phyloP scores from a whole-genome alignment of 163 green algal genomes.

The Chlorella variabilis region DNA sequence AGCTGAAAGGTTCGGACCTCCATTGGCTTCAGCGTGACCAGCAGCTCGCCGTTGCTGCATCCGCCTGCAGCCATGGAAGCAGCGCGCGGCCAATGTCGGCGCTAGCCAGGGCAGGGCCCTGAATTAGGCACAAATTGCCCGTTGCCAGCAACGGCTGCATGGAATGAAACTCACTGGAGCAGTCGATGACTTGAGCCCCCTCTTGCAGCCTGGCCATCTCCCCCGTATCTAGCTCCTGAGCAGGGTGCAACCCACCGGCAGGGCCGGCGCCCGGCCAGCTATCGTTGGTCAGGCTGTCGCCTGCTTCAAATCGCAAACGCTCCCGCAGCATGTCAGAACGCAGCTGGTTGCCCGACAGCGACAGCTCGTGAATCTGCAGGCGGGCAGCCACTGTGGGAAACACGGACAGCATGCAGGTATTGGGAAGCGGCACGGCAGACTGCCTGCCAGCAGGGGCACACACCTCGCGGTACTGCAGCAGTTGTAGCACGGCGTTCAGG shows the following conservation, averaged over 20 bases:
- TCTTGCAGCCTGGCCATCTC: slow-evolving; percentile 1
- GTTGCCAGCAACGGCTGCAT: no score
- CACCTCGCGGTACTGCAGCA: slow-evolving; percentile 15
- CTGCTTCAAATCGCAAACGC: slow-evolving; percentile 28
- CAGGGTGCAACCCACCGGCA: neutral
- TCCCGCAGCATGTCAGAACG: slow-evolving; percentile 22
- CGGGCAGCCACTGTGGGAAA: neutral
- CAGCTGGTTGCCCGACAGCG: slow-evolving; percentile 40
- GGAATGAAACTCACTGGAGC: slow-evolving; percentile 17
- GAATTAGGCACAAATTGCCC: no score
- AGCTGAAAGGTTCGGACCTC: slow-evolving; percentile 70
- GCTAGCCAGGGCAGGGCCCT: no score
- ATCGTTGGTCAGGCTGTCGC: slow-evolving; percentile 10
- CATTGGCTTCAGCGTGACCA: slow-evolving; percentile 66
- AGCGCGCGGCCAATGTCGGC: neutral
- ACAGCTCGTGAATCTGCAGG: slow-evolving; percentile 44
- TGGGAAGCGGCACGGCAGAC: neutral
- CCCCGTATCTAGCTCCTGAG: neutral
- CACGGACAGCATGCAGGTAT: neutral
- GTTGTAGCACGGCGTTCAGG: slow-evolving; percentile 41
- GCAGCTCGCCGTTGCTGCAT: slow-evolving; percentile 24
- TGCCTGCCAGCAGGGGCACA: neutral
- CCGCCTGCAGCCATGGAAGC: neutral
- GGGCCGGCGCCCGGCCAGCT: neutral
- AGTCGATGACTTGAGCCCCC: slow-evolving; percentile 33